Percentiles rank a stretch among this genome's conserved stretches.
These are phyloP conservation scores for Citrus hindsii DNA, from an alignment of 345 rosid species.

Conservation along the genomic window DNA sequence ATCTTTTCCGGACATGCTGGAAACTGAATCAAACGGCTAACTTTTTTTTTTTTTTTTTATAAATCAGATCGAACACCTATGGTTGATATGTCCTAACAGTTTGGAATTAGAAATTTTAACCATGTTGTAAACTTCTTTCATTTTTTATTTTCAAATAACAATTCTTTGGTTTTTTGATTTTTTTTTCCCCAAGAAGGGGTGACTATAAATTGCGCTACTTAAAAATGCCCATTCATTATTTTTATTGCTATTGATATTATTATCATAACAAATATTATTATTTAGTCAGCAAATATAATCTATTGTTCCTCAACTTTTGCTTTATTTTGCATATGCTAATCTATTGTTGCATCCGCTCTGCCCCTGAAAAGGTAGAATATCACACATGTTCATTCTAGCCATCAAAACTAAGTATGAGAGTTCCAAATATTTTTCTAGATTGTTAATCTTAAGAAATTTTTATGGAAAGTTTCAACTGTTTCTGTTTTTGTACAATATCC, in stretches of 20 bases:
- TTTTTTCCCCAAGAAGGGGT: background rate
- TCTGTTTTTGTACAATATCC: background rate
- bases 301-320: background rate
- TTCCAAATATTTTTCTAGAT: background rate
- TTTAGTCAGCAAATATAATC: background rate
- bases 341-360: background rate
- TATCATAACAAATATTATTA: background rate
- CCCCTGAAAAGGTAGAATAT: background rate
- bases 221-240: background rate
- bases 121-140: too few species aligned
- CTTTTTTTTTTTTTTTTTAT: too few species aligned
- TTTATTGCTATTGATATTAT: background rate
- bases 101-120: background rate
- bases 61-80: background rate
- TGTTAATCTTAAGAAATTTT: too few species aligned
- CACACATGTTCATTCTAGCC: background rate
- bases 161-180: background rate
- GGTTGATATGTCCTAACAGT: background rate
- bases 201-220: background rate
- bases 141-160: too few species aligned
- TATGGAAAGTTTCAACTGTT: too few species aligned
- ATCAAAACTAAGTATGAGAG: background rate
- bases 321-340: background rate
- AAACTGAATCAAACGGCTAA: background rate
- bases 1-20: slow-evolving; percentile 2